These are phyloP conservation scores for Chondrostereum purpureum DNA, from an alignment of 1,284 basidiomycete genomes.

Conservation along the genomic window DNA sequence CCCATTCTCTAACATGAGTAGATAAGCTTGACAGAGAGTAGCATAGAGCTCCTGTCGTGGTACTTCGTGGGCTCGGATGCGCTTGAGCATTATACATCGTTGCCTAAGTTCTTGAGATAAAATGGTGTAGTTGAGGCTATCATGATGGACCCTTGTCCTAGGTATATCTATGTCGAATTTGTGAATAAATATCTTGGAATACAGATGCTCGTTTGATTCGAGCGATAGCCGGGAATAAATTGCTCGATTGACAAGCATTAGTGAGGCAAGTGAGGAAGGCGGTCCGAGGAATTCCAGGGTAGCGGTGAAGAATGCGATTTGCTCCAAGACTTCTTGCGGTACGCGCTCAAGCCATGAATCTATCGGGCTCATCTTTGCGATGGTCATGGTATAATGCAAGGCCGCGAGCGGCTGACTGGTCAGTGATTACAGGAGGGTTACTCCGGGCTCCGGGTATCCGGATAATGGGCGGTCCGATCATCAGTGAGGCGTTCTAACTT, in stretches of 20 bases:
- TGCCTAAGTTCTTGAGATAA: constrained; percentile 53
- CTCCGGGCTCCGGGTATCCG: too few species aligned
- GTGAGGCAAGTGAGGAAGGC: constrained; percentile 39
- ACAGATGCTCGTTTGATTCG: constrained; percentile 52
- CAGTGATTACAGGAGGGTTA: not conserved
- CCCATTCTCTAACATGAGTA: constrained; percentile 78
- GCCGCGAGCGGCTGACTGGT: not conserved
- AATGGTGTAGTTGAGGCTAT: constrained; percentile 31
- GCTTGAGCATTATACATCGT: constrained; percentile 47
- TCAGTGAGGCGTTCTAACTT: too few species aligned
- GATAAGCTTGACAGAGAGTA: constrained; percentile 61
- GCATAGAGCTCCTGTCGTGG: constrained; percentile 24
- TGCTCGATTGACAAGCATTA: constrained; percentile 48
- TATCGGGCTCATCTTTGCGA: constrained; percentile 17
- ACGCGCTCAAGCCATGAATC: constrained; percentile 28
- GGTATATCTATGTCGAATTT: constrained; percentile 64
- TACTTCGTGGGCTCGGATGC: constrained; percentile 32
- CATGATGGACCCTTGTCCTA: constrained; percentile 44
- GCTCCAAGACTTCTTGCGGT: constrained; percentile 67
- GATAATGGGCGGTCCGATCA: too few species aligned
- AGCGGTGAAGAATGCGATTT: constrained; percentile 54
- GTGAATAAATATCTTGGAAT: constrained; percentile 57
- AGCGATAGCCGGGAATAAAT: constrained; percentile 44
- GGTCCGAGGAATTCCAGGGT: constrained; percentile 48
- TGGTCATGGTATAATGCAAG: not conserved